These are phyloP conservation scores for Geranomyces michiganensis DNA, from an alignment of 192 early-diverging fungal species.

Conservation along the genomic window DNA sequence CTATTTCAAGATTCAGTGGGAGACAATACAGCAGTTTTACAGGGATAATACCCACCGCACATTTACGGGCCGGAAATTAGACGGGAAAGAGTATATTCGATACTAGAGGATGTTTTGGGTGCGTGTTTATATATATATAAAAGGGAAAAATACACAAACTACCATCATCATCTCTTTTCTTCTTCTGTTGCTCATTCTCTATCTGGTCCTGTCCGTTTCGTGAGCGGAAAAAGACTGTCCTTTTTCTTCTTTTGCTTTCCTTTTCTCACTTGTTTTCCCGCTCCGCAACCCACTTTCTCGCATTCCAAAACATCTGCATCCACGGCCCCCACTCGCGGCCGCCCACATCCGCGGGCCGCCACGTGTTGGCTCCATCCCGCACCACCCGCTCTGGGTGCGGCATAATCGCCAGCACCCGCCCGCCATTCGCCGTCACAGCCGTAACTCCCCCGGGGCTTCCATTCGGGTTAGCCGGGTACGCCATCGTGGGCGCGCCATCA, in stretches of 20 bases:
- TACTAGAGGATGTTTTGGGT: too few species aligned
- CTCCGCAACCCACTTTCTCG: constrained; percentile 75
- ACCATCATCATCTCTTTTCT: too few species aligned
- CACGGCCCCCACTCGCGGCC: constrained; percentile 73
- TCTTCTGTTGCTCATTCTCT: too few species aligned
- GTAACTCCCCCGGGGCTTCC: constrained; percentile 85
- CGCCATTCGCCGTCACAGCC: constrained; percentile 81
- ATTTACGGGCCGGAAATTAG: constrained; percentile 55
- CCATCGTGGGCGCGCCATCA: constrained; percentile 63
- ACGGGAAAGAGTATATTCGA: constrained; percentile 46
- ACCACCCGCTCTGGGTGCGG: constrained; percentile 97
- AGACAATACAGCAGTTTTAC: constrained; percentile 82
- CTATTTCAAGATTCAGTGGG: constrained; percentile 90
- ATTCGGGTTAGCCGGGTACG: constrained; percentile 98
- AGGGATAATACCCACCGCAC: constrained; percentile 54
- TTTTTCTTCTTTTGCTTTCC: too few species aligned
- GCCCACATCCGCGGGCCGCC: constrained; percentile 35
- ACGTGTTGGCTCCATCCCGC: constrained; percentile 85
- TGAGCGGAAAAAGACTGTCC: too few species aligned
- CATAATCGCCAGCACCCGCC: constrained; percentile 94
- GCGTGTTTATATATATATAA: too few species aligned
- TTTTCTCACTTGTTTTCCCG: too few species aligned
- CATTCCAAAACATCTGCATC: constrained; percentile 93
- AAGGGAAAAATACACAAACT: too few species aligned
- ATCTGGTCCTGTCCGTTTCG: too few species aligned